A percentile compares a stretch with the other conserved stretches of the same genome.
These are phyloP conservation scores for Globisporangium canariense DNA, from an alignment of 352 stramenopile genomes.

Conservation along the genomic window DNA sequence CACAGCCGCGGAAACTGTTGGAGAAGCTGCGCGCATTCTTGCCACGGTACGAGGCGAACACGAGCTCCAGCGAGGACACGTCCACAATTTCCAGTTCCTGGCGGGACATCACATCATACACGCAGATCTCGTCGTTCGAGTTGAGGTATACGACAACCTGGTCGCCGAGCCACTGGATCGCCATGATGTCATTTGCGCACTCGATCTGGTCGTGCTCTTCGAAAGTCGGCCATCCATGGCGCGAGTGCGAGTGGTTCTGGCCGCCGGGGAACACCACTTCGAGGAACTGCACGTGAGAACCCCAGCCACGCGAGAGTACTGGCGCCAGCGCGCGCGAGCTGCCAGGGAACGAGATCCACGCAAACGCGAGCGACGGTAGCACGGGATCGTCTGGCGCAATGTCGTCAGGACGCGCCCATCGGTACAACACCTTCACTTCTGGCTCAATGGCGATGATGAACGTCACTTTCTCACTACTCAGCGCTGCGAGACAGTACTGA, in stretches of 20 bases:
- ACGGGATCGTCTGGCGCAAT: conserved; percentile 67
- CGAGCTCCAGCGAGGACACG: conserved; percentile 90
- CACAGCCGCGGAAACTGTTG: conserved; percentile 90
- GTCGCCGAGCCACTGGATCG: conserved; percentile 95
- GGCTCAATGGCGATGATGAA: conserved; percentile 96
- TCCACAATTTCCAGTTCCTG: conserved; percentile 94
- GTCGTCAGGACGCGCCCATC: conserved; percentile 87
- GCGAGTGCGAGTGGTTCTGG: conserved; percentile 65
- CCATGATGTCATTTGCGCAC: conserved; percentile 85
- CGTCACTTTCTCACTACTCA: conserved; percentile 90
- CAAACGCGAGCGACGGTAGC: conserved; percentile 93
- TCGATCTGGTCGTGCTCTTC: conserved; percentile 93
- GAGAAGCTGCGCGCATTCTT: conserved; percentile 81
- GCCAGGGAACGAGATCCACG: conserved; percentile 88
- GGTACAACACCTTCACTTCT: conserved; percentile 92
- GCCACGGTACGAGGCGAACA: conserved; percentile 91
- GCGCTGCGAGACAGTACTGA: conserved; percentile 76
- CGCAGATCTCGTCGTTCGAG: conserved; percentile 93
- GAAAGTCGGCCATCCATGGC: conserved; percentile 93
- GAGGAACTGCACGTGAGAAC: conserved; percentile 92
- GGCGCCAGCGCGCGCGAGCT: conserved; percentile 83
- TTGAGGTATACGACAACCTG: conserved; percentile 95
- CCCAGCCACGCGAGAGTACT: conserved; percentile 92
- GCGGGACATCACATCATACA: conserved; percentile 96
- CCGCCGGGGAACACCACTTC: conserved; percentile 80